Evolutionary conservation across 306 rosid species (phyloP).

Genomic region (Acmispon strigosus): DNA sequence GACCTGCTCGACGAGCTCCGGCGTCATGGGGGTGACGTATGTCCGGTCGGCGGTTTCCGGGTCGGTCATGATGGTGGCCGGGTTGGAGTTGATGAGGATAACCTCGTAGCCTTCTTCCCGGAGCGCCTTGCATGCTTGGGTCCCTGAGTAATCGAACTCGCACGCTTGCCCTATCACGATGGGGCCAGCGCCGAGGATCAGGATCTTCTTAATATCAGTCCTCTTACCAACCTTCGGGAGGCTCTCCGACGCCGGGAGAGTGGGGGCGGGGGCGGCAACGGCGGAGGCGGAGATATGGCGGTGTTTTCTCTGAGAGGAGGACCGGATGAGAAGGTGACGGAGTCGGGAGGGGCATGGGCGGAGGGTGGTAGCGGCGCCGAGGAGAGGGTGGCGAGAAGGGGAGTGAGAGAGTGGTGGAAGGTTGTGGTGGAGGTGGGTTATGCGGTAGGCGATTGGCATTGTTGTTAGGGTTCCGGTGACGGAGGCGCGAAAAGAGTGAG

Average conservation of each 20-base stretch:
- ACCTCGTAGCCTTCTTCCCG: conserved; percentile 88
- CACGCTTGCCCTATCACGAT: conserved; percentile 96
- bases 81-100: conserved; percentile 78
- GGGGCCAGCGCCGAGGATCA: conserved; percentile 94
- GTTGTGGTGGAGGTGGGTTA: conserved; percentile 1
- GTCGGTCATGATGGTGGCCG: conserved; percentile 98
- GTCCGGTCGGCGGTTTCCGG: conserved; percentile 82
- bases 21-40: conserved; percentile 87
- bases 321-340: neutral
- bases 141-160: conserved; percentile 93
- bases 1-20: conserved; percentile 76
- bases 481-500: neutral
- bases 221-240: conserved; percentile 44
- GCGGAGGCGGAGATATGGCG: neutral
- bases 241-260: neutral
- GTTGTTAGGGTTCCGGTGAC: neutral
- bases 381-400: neutral
- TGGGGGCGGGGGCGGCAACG: neutral
- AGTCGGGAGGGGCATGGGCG: neutral
- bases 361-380: neutral
- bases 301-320: neutral
- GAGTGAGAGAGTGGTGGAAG: neutral
- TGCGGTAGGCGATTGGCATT: conserved; percentile 19
- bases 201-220: conserved; percentile 78
- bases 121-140: conserved; percentile 92